These are phyloP conservation scores for Amanita rubescens DNA, from an alignment of 768 basidiomycete genomes.

Conservation along the genomic window DNA sequence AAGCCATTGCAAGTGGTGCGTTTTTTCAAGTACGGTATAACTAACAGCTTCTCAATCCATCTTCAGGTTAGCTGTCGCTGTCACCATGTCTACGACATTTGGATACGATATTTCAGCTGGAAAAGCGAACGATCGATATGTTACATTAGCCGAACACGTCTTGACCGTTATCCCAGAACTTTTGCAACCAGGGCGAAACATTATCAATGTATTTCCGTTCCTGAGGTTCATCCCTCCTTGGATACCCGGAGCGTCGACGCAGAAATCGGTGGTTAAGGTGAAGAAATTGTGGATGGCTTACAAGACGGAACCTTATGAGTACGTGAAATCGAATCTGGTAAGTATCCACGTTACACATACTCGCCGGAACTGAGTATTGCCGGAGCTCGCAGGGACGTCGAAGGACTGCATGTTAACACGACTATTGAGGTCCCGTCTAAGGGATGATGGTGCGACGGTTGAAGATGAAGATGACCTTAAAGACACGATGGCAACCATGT, in stretches of 20 bases:
- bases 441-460: neutral
- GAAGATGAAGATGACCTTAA: no score
- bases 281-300: neutral
- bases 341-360: neutral
- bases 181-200: conserved; percentile 14
- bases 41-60: neutral
- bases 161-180: neutral
- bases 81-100: conserved; percentile 29
- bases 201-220: conserved; percentile 20
- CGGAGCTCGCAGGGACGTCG: neutral
- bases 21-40: neutral
- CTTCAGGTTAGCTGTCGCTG: conserved; percentile 24
- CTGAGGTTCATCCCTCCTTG: conserved; percentile 37
- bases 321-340: neutral
- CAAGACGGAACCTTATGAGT: neutral
- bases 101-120: conserved; percentile 21
- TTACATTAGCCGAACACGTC: conserved; percentile 14
- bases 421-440: neutral
- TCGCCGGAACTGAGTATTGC: no score
- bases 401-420: neutral
- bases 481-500: no score
- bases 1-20: neutral
- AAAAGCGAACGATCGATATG: conserved; percentile 15
- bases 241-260: conserved; percentile 32
- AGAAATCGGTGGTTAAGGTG: neutral